Conservation (phyloP, 768 basidiomycete species). For the Lentinula aciculospora region DNA sequence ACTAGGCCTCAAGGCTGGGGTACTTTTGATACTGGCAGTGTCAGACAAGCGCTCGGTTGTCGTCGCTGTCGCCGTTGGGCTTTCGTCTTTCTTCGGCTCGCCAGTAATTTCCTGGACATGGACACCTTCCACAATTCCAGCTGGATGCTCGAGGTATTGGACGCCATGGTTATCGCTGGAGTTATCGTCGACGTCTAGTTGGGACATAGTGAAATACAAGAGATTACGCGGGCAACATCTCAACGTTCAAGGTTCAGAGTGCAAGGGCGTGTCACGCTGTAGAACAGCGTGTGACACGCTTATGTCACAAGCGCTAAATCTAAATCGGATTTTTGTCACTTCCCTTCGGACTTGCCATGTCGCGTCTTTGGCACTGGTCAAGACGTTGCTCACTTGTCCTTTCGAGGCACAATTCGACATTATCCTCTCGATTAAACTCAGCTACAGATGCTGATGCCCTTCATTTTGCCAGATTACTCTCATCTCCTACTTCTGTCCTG, state of each 20-base stretch:
- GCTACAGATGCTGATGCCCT: constrained; percentile 55
- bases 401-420: constrained; percentile 10
- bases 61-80: constrained; percentile 32
- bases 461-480: constrained; percentile 63
- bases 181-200: constrained; percentile 26
- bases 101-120: constrained; percentile 16
- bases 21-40: constrained; percentile 51
- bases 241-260: background rate
- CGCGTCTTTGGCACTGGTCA: background rate
- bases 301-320: background rate
- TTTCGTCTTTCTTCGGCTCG: constrained; percentile 4
- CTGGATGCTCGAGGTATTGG: constrained; percentile 13
- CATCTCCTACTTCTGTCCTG: constrained; percentile 51
- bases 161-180: constrained; percentile 25
- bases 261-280: background rate
- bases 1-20: constrained; percentile 12
- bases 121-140: constrained; percentile 18
- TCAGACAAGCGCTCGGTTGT: constrained; percentile 36
- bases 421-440: constrained; percentile 31
- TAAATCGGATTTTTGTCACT: background rate
- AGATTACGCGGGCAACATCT: constrained; percentile 4
- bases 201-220: constrained; percentile 16
- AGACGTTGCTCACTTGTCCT: constrained; percentile 9
- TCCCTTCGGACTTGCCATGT: background rate
- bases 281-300: background rate